Base-by-base conservation (phyloP, 129 eudicot genomes). In the Tagetes patula region DNA sequence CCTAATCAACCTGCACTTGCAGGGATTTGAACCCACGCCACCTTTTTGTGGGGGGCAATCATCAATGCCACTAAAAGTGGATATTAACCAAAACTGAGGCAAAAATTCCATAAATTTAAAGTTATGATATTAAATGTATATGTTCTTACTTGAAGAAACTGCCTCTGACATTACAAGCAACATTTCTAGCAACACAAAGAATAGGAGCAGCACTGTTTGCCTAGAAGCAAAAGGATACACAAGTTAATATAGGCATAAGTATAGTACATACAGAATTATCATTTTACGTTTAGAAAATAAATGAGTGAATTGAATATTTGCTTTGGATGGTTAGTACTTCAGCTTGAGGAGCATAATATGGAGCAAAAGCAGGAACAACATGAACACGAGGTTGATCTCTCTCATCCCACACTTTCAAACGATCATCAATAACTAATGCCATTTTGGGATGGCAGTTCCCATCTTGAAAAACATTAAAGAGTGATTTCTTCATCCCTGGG, bases 301-400 rank as follows among this genome's bases (percentile, higher is more conserved):
- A 77, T 0, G 39, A 65, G 5, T 14, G 55, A 30, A 55, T 65
- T 38, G 27, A 1, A 75, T 36, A 11, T 38, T 42, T 55, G 63
- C 67, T 20, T 20, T 20, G 40, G 12, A 39, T 37, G 32, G 71
- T 58, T 40, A 48, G 49, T 90, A 95, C 99, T 75, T 95, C 99
- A 80, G 99, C 97, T 84, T 90, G 97, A 63, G 99, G 99, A 63
- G 99, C 96, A 84, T 86, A 86, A 80, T 95, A 95, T 14, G 99
- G 99, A 72, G 99, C 94, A 87, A 95, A 95, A 73, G 99, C 97
- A 49, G 99, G 97, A 75, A 95, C 99, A 71, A 95, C 99, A 55
- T 95, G 99, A 70, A 95, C 99, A 53, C 99, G 94, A 41, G 99
- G 94, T 74, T 95, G 99, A 87, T 95, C 99, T 80, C 82, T 88